phyloP scores from a whole-genome alignment of 2,329 filamentous ascomycete genomes.

The Cryphonectria naterciae region DNA sequence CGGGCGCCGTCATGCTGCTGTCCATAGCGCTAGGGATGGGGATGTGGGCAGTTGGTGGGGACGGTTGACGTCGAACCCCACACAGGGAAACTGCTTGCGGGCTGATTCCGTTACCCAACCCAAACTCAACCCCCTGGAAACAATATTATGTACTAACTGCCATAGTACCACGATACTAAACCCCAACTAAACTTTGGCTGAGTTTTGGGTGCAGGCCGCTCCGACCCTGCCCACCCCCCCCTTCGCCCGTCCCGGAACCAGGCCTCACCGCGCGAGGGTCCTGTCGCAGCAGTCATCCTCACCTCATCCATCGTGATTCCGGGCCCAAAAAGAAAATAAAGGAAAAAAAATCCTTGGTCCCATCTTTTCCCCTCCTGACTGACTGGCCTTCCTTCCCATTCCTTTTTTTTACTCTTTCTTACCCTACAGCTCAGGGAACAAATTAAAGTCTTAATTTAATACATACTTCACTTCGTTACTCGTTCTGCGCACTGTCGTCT shows the following conservation, averaged over 20 bases:
- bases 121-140: not conserved
- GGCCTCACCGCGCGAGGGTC: constrained; percentile 1
- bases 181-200: not conserved
- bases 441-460: not conserved
- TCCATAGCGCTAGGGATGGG: not conserved
- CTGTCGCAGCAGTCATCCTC: not conserved
- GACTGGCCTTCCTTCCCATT: not conserved
- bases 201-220: not conserved
- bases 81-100: not conserved
- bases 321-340: not conserved
- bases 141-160: not conserved
- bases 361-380: not conserved
- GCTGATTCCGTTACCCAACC: not conserved
- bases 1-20: not conserved
- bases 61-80: not conserved
- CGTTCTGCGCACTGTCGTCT: not conserved
- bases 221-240: not conserved
- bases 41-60: not conserved
- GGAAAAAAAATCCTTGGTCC: not conserved
- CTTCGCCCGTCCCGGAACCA: constrained; percentile 5
- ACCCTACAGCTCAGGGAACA: not conserved
- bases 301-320: constrained; percentile 1
- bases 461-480: not conserved
- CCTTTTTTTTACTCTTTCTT: not conserved
- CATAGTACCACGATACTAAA: not conserved